Base-by-base conservation (phyloP, 768 basidiomycete genomes). In the Trametes cingulata region DNA sequence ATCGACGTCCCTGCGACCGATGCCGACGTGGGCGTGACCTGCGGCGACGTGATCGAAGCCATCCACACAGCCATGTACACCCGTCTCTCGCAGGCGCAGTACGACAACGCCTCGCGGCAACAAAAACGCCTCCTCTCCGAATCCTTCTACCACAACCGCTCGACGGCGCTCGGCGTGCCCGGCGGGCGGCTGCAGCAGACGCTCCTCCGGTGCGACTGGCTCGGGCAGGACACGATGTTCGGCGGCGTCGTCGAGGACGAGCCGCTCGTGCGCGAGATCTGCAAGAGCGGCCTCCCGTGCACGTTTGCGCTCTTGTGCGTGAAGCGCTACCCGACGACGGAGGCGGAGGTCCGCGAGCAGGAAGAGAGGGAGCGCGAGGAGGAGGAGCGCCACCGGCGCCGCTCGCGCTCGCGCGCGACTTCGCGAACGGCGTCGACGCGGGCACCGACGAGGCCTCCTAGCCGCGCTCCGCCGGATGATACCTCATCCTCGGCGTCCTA, bases 81-180 rank as follows among this genome's bases (percentile, higher is more conserved):
- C 19, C 77, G 84, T 45, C 75, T 85, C 2, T 73, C 75, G 15
- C 79, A 79, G 66, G 70, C 72, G 19, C 87, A 91, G 60, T 88
- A 78, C 67, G 77, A 82, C 5, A 60, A 65, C 2, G 70, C 85
- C 6, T 33, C 76, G 0, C 37, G 58, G 2, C 52, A 41, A n/a
- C 74, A 73, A 14, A 77, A 82, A 60, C 75, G 75, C 0, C 69
- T 74, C 10, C 75, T 90, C 13, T 74, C 74, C 41, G 74, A 78
- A 25, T 78, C 83, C 33, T 92, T 90, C 70, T 73, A 77, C 36
- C 76, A 81, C 68, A 92, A 93, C 68, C 82, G 91, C 19, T 86
- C 86, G 10, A 80, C 83, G 9, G 79, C 79, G 29, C 74, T 74
- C 24, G 83, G 82, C 48, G 88, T 85, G 1, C 90, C 91, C 1